Evolutionary conservation across 2,329 filamentous ascomycete species (phyloP).

Genomic region (Penicillium verrucosum): DNA sequence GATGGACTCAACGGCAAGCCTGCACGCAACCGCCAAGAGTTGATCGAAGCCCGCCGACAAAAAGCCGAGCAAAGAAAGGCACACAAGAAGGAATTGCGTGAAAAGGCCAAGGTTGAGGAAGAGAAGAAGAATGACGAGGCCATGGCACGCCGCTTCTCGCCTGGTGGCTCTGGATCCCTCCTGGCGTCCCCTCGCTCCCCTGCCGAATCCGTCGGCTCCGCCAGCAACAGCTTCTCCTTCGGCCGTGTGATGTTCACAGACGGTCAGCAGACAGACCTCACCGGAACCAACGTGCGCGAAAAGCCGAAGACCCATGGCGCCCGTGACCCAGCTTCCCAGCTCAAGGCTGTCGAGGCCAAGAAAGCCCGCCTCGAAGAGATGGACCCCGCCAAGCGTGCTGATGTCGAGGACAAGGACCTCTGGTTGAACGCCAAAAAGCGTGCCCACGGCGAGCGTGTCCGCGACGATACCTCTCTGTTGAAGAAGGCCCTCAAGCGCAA

Average conservation of each 20-base stretch:
- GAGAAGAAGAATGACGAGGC: conserved; percentile 59
- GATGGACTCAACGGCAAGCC: conserved; percentile 78
- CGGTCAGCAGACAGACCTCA: conserved; percentile 73
- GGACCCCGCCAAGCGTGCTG: conserved; percentile 74
- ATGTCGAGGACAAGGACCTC: conserved; percentile 87
- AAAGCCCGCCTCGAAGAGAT: conserved; percentile 73
- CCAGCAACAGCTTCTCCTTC: conserved; percentile 74
- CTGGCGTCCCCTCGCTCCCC: conserved; percentile 54
- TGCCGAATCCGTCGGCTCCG: conserved; percentile 37
- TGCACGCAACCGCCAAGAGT: conserved; percentile 81
- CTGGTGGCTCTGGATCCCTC: conserved; percentile 59
- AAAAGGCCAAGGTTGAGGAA: conserved; percentile 75
- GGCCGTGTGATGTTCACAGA: conserved; percentile 88
- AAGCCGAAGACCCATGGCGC: conserved; percentile 76
- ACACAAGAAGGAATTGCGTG: conserved; percentile 81
- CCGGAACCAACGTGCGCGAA: conserved; percentile 60
- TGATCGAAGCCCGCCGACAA: conserved; percentile 82
- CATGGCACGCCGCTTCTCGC: conserved; percentile 53
- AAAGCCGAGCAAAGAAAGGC: conserved; percentile 84
- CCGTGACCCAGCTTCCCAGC: conserved; percentile 77
- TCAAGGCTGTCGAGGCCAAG: conserved; percentile 83
- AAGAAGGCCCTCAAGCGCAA: conserved; percentile 96
- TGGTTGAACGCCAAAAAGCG: conserved; percentile 90
- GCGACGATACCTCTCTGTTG: conserved; percentile 78
- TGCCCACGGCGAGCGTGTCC: conserved; percentile 83